Evolutionary conservation across 768 basidiomycete species (phyloP).

Genomic region (Phlebiopsis gigantea): DNA sequence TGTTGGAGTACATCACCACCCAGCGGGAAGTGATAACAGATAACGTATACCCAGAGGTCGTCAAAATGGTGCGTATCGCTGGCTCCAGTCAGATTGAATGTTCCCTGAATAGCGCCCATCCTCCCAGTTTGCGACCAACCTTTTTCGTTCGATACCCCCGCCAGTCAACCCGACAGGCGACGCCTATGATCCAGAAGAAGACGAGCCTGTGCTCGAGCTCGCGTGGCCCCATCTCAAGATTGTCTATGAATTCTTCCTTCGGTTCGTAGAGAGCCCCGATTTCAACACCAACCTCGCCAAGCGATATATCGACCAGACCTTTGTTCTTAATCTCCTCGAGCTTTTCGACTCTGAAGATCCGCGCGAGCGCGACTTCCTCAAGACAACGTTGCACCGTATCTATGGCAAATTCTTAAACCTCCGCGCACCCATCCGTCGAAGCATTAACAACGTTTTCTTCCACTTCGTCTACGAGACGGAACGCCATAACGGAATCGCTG

Average conservation of each 20-base stretch:
- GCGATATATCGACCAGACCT: constrained; percentile 93
- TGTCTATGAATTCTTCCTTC: constrained; percentile 99
- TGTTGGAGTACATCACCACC: constrained; percentile 98
- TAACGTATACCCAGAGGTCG: constrained; percentile 96
- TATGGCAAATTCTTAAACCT: constrained; percentile 99
- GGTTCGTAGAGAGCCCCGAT: constrained; percentile 95
- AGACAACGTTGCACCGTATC: constrained; percentile 97
- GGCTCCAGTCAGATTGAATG: background rate
- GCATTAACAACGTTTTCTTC: constrained; percentile 99
- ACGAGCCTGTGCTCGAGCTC: constrained; percentile 96
- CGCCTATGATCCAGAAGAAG: constrained; percentile 99
- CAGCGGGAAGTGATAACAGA: constrained; percentile 96
- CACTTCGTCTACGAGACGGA: constrained; percentile 99
- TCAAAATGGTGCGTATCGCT: constrained; percentile 76
- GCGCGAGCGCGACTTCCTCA: constrained; percentile 97
- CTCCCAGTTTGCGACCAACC: constrained; percentile 88
- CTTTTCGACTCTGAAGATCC: constrained; percentile 99
- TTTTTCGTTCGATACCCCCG: constrained; percentile 99
- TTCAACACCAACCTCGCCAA: constrained; percentile 98
- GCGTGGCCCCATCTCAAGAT: constrained; percentile 99
- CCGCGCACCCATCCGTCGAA: constrained; percentile 96
- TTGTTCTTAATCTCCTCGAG: constrained; percentile 94
- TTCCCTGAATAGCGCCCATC: background rate
- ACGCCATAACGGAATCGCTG: constrained; percentile 98
- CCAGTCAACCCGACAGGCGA: constrained; percentile 98